Base-by-base conservation (phyloP, 2,329 filamentous ascomycete genomes). In the Fusarium nanum region DNA sequence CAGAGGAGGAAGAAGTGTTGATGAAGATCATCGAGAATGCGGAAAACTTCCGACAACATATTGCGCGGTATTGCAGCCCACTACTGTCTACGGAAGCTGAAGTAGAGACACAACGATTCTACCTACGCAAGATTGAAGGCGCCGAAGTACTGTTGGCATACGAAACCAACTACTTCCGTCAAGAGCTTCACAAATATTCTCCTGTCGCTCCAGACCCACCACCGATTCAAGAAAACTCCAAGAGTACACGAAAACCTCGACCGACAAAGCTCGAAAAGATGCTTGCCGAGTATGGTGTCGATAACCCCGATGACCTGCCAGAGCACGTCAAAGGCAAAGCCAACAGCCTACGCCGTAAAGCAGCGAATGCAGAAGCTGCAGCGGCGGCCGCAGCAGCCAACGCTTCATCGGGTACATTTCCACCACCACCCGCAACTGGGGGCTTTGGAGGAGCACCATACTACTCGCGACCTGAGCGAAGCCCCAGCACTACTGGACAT, bases 221-320 rank as follows among this genome's bases (percentile, higher is more conserved):
- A 6, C 94, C 94, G 23, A 90, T 97, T 40, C 86, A 97, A 12
- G 92, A 97, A 66, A 88, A 91, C 18, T 98, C 95, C 1, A 88
- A 94, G 68, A 98, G 94, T 52, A 99, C 96, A 7, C 89, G 96
- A 62, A 99, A 99, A 80, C 96, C 96, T 42, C 90, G 96, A 11
- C 96, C 96, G 11, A 99, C 96, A 0, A 99, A 99, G 81, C 88
- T 98, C 71, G 95, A 98, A 79, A 98, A 98, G 83, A 88, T 98
- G 75, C 91, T 99, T 84, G 90, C 90, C 3, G 92, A 96, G 74
- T 89, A 96, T 66, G 94, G 94, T 4, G 93, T 98, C 14, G 91
- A 94, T 6, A 93, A 97, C 72, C 93, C 93, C 0, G 95, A 98
- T 56, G 93, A 98, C 72, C 85, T 99, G 7, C 96, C 96, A 0